A percentile compares a stretch with the other conserved stretches of the same genome.
Evolutionary conservation across 1,139 yeast genomes (phyloP).

Genomic region (Wickerhamiella pararugosa): DNA sequence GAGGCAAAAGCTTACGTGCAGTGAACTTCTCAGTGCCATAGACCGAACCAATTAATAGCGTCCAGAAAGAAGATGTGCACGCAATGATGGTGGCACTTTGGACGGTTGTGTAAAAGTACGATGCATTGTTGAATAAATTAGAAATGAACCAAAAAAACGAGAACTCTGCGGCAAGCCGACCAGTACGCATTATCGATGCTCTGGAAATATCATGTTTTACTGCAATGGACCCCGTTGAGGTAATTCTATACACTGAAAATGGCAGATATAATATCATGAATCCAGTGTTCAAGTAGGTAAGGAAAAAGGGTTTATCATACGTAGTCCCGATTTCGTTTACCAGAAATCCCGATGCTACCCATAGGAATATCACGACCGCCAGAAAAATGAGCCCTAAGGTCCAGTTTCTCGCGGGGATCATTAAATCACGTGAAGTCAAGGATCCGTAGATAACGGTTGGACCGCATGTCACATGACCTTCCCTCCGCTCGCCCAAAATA

Average conservation of each 20-base stretch:
- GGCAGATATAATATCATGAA: slow-evolving; percentile 67
- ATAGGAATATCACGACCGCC: slow-evolving; percentile 58
- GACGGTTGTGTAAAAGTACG: slow-evolving; percentile 75
- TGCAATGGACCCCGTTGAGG: slow-evolving; percentile 6
- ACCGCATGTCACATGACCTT: no score
- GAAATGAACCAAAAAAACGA: slow-evolving; percentile 82
- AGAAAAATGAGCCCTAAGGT: slow-evolving; percentile 57
- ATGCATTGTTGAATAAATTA: slow-evolving; percentile 75
- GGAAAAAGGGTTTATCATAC: slow-evolving; percentile 83
- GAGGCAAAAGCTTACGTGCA: slow-evolving; percentile 48
- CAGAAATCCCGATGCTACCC: slow-evolving; percentile 80
- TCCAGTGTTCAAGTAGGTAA: slow-evolving; percentile 82
- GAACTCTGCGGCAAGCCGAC: slow-evolving; percentile 58
- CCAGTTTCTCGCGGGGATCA: no score
- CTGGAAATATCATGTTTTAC: slow-evolving; percentile 5
- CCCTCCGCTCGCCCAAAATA: no score
- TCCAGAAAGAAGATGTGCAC: slow-evolving; percentile 85
- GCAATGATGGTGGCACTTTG: slow-evolving; percentile 87
- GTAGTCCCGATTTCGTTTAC: slow-evolving; percentile 38
- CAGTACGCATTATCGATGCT: slow-evolving; percentile 23
- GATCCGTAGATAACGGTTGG: no score
- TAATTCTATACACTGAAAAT: slow-evolving; percentile 13
- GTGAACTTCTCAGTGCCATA: slow-evolving; percentile 59
- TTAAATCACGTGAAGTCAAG: no score
- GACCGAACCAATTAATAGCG: slow-evolving; percentile 65